Conservation (phyloP, 257 asterid species). For the Cinchona pubescens region DNA sequence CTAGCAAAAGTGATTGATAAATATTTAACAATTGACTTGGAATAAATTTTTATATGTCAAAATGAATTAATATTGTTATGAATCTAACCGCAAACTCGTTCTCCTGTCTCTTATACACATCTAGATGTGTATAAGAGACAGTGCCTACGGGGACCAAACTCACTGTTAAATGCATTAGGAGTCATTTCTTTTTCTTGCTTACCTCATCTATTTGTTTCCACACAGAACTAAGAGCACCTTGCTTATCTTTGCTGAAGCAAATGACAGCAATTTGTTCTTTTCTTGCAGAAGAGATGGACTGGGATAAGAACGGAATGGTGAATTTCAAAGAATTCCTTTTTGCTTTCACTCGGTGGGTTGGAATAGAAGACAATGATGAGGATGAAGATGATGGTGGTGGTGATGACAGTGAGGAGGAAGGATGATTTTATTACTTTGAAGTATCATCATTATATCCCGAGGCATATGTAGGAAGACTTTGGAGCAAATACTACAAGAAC, state of each 20-base stretch:
- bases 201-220: too few relatives aligned
- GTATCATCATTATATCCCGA: background rate
- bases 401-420: constrained; percentile 12
- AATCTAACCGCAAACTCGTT: background rate
- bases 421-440: background rate
- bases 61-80: background rate
- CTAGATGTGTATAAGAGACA: background rate
- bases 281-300: constrained; percentile 93
- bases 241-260: background rate
- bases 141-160: background rate
- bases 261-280: background rate
- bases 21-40: background rate
- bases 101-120: background rate
- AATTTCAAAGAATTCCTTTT: constrained; percentile 89
- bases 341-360: constrained; percentile 90
- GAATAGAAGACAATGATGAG: constrained; percentile 66
- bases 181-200: background rate
- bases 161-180: background rate
- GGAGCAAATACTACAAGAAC: background rate
- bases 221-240: too few relatives aligned
- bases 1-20: background rate
- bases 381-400: constrained; percentile 55
- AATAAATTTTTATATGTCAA: background rate
- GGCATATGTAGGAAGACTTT: background rate
- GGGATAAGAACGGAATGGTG: constrained; percentile 89